These are phyloP conservation scores for Cryoendolithus antarcticus DNA, from an alignment of 2,329 filamentous ascomycete species.

Conservation along the genomic window DNA sequence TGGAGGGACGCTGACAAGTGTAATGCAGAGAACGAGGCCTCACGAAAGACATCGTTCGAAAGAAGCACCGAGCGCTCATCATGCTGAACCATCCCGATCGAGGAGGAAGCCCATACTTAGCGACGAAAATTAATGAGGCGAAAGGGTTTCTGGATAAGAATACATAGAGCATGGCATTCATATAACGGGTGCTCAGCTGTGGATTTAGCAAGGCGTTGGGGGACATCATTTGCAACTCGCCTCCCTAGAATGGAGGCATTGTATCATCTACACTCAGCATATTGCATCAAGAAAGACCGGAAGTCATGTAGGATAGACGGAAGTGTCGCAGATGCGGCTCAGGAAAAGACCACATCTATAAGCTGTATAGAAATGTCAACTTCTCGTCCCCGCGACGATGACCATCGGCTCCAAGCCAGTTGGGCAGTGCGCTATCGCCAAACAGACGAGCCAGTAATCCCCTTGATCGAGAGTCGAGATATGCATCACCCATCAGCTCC, in stretches of 20 bases:
- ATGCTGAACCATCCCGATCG: slow-evolving; percentile 95
- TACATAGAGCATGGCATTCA: slow-evolving; percentile 3
- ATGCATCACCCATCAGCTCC: slow-evolving; percentile 18
- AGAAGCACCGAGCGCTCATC: slow-evolving; percentile 92
- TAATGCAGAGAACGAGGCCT: slow-evolving; percentile 62
- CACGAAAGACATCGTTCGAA: slow-evolving; percentile 87
- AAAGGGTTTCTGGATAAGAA: slow-evolving; percentile 87
- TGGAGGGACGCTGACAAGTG: slow-evolving; percentile 4
- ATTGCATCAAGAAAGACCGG: no score
- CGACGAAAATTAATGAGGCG: slow-evolving; percentile 96
- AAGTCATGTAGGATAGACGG: no score
- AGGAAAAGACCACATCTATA: slow-evolving; percentile 4
- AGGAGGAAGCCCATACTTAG: slow-evolving; percentile 89
- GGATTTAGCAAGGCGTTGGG: slow-evolving; percentile 6
- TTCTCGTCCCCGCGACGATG: slow-evolving; percentile 32
- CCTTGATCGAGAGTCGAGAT: slow-evolving; percentile 1
- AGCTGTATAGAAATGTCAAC: slow-evolving; percentile 34
- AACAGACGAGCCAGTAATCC: no score
- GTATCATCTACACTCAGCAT: no score
- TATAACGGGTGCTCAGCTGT: slow-evolving; percentile 1
- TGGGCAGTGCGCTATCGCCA: no score
- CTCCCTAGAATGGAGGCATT: no score
- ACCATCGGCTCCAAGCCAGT: slow-evolving; percentile 22
- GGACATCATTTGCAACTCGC: no score
- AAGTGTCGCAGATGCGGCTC: no score